phyloP scores from a whole-genome alignment of 768 basidiomycete species.

The Pulveroboletus sp. region DNA sequence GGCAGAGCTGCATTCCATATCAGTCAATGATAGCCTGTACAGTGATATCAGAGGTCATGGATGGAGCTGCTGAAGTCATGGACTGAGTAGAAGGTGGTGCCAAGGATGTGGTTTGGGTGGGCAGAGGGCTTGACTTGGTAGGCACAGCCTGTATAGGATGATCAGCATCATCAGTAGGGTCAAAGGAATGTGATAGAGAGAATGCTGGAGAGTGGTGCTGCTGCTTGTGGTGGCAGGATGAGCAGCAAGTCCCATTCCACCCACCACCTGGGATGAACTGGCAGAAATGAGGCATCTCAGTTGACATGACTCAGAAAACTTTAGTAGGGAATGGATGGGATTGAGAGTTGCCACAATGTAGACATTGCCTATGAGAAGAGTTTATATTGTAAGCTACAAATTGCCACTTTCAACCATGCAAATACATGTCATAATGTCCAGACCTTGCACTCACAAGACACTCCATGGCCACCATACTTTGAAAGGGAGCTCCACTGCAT shows the following conservation, averaged over 20 bases:
- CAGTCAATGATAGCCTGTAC: neutral
- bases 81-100: too few species aligned
- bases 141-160: too few species aligned
- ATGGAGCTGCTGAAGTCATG: too few species aligned
- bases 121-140: too few species aligned
- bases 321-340: neutral
- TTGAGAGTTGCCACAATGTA: neutral
- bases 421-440: constrained; percentile 5
- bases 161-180: too few species aligned
- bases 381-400: constrained; percentile 10
- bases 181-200: neutral
- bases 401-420: constrained; percentile 1
- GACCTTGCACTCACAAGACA: constrained; percentile 8
- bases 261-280: constrained; percentile 1
- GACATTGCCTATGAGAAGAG: neutral
- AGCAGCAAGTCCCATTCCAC: neutral
- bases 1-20: neutral
- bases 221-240: neutral
- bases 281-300: neutral
- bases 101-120: too few species aligned
- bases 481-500: neutral
- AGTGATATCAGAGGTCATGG: neutral
- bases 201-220: neutral
- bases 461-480: neutral
- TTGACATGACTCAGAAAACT: neutral